Evolutionary conservation across 1,284 basidiomycete genomes (phyloP), one percentile per base, ranked within the genome.

Genomic region (Boletus sp.): DNA sequence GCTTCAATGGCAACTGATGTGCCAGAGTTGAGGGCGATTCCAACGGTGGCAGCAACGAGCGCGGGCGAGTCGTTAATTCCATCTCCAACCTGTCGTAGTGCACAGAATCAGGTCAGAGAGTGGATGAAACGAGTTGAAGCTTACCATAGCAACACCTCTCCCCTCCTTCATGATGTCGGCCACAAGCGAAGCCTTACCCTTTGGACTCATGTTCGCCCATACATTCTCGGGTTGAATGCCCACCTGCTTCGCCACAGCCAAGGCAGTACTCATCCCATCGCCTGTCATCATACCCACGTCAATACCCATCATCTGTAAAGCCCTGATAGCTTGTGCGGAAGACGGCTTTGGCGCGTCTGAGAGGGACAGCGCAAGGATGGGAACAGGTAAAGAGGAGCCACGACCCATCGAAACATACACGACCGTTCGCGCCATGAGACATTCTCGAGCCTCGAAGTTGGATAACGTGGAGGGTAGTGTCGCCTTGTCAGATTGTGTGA

Each of bases 51-150:
- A 3, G 92, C 92, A 18, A 96, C 96, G 1, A 99, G 86, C 1
- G 96, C 97, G 1, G 96, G 96, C 1, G 95, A 96, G 73, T 99
- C 97, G 74, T 99, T 99, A 77, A 99, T 97, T 20, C 97, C 97
- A 73, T 99, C 97, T 22, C 97, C 97, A 50, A 99, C 94, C 94
- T 95, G 61, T 42, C 1, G 29, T 1, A 45, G 50, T 51, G 16
- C 35, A 54, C 46, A 36, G 56, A 29, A 53, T 57, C 4, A 55
- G 45, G 15, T 29, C 39, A 57, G 39, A 50, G 18, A 22, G 47
- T 43, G 7, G 31, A 24, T 29, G 43, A 22, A 22, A 41, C 9
- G 46, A 39, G 39, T 35, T 39, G 53, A 20, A 22, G 74, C 84
- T 61, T 64, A 92, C 95, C 94, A 97, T 96, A 1, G 93, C 95